Base-by-base conservation (phyloP, 768 basidiomycete genomes). In the Tylopilus felleus region DNA sequence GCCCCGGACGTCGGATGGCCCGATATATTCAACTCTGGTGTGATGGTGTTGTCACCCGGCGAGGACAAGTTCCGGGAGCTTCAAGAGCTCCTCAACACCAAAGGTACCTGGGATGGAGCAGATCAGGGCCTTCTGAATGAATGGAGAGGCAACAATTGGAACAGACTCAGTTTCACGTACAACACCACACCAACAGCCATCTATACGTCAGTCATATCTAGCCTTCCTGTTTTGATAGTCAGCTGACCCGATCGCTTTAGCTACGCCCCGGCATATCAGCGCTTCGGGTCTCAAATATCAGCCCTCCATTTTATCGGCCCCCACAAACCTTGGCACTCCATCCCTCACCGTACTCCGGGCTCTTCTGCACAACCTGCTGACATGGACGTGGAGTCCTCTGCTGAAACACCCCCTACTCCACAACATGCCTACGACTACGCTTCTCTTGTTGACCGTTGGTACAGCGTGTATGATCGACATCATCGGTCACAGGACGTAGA, bases 1-100 rank as follows among this genome's bases (percentile, higher is more conserved):
- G 90, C 86, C 8, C 94, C 97, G 12, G 97, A 99, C 71, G 91
- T 94, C 29, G 97, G 97, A 61, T 99, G 97, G 97, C 97, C 97
- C 38, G 97, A 99, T 72, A 95, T 97, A 57, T 99, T 99, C 77
- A 99, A 99, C 71, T 96, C 95, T 22, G 97, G 97, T 36, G 86
- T 98, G 43, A 80, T 99, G 73, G 93, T 98, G 47, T 72, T 93
- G 35, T 78, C 82, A 49, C 94, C 94, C 1, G 84, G 85, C 10
- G 80, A 89, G 61, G 83, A 86, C 58, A 93, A 94, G 65, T 99
- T 96, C 69, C 74, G 78, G 8, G 79, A 88, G 48, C 76, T 98
- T 53, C 79, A 77, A 56, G 73, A 79, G 16, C 77, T 97, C 52
- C 77, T 94, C 56, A 82, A 84, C 57, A 73, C 82, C 17, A 88